phyloP scores from a whole-genome alignment of 2,329 filamentous ascomycete species.

The Blastomyces percursus region DNA sequence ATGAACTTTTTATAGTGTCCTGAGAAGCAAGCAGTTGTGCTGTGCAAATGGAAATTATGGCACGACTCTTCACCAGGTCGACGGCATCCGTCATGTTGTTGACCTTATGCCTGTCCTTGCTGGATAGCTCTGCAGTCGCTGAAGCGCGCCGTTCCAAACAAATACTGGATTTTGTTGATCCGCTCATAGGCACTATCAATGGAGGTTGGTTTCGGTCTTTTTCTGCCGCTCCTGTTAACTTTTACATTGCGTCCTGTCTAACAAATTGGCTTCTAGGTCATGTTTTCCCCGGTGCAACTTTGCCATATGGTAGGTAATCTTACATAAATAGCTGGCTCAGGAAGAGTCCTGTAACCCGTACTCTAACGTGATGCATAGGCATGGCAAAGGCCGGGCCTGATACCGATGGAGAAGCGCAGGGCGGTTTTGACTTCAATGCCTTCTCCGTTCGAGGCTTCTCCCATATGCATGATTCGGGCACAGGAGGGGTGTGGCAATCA shows the following conservation, averaged over 20 bases:
- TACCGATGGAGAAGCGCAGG: slow-evolving; percentile 44
- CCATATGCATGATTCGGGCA: slow-evolving; percentile 44
- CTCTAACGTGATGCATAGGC: slow-evolving; percentile 21
- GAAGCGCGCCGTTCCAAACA: neutral
- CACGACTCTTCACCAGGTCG: neutral
- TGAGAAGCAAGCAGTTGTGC: neutral
- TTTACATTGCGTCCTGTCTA: neutral
- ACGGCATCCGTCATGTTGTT: neutral
- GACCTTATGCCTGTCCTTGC: neutral
- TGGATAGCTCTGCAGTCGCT: neutral
- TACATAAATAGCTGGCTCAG: neutral
- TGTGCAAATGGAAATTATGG: neutral
- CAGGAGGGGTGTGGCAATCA: slow-evolving; percentile 32
- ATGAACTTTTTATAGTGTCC: neutral
- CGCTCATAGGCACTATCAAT: slow-evolving; percentile 45
- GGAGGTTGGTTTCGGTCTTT: slow-evolving; percentile 26
- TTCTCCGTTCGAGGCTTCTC: slow-evolving; percentile 42
- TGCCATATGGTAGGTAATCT: slow-evolving; percentile 38
- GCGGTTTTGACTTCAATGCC: slow-evolving; percentile 46
- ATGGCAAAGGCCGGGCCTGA: slow-evolving; percentile 49
- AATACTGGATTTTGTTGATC: slow-evolving; percentile 37
- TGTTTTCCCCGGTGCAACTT: slow-evolving; percentile 46
- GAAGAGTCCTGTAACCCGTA: neutral
- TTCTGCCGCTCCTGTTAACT: neutral
- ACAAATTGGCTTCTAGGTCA: slow-evolving; percentile 32